Conservation (phyloP, 164 flowering plant species). For the Umbilicus rupestris region DNA sequence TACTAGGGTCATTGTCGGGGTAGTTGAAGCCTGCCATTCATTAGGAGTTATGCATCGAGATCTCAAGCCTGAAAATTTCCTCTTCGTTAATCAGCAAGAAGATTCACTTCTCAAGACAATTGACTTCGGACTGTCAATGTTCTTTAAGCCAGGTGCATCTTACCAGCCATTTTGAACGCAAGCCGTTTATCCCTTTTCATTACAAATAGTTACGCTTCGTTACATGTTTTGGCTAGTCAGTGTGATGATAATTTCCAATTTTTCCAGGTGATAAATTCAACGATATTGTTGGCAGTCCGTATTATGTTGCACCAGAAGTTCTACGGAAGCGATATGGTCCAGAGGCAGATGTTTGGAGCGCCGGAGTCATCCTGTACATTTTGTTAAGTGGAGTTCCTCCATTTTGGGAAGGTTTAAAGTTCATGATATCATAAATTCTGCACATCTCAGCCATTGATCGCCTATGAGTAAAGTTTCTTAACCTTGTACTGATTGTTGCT, state of each 20-base stretch:
- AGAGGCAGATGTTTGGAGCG: constrained; percentile 8
- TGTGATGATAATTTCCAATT: background rate
- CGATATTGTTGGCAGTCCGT: background rate
- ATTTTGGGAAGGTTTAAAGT: constrained; percentile 1
- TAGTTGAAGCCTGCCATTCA: constrained; percentile 1
- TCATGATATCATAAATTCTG: background rate
- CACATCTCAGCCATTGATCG: background rate
- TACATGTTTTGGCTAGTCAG: too few relatives aligned
- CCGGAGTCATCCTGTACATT: constrained; percentile 4
- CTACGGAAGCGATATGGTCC: constrained; percentile 1
- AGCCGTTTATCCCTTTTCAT: too few relatives aligned
- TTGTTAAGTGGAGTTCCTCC: constrained; percentile 8
- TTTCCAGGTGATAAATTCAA: background rate
- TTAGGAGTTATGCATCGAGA: constrained; percentile 8
- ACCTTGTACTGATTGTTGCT: background rate
- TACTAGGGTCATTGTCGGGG: constrained; percentile 5
- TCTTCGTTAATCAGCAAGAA: background rate
- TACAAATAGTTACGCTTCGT: too few relatives aligned
- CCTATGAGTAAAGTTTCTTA: background rate
- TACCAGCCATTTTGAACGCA: background rate
- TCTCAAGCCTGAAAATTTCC: constrained; percentile 4
- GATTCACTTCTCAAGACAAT: constrained; percentile 7
- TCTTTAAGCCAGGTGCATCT: constrained; percentile 2
- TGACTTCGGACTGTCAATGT: constrained; percentile 4
- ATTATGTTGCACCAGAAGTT: constrained; percentile 6